Evolutionary conservation across 2,329 filamentous ascomycete genomes (phyloP).

Genomic region (Colletotrichum sp.): DNA sequence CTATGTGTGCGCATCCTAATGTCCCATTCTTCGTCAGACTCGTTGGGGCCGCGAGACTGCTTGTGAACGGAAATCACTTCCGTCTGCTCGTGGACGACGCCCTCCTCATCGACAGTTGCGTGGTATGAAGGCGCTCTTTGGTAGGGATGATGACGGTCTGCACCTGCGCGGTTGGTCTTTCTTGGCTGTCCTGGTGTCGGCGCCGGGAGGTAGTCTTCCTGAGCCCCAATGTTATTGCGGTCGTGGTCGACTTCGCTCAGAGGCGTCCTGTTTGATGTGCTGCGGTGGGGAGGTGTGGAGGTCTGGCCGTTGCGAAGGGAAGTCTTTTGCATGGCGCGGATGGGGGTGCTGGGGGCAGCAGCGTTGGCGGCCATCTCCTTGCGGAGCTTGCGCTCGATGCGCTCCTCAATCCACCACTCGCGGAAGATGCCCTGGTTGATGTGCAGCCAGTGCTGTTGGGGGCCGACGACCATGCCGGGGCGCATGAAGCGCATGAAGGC

Average conservation of each 20-base stretch:
- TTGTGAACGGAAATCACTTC: constrained; percentile 67
- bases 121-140: constrained; percentile 57
- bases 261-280: constrained; percentile 76
- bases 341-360: constrained; percentile 62
- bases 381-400: constrained; percentile 70
- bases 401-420: constrained; percentile 98
- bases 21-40: constrained; percentile 84
- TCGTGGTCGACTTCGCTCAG: constrained; percentile 95
- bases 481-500: constrained; percentile 99
- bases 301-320: constrained; percentile 67
- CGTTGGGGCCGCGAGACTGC: constrained; percentile 63
- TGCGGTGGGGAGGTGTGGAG: constrained; percentile 81
- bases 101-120: constrained; percentile 51
- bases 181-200: constrained; percentile 95
- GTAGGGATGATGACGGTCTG: constrained; percentile 78
- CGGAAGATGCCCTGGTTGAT: constrained; percentile 95
- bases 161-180: constrained; percentile 80
- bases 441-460: constrained; percentile 98
- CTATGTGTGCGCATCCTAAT: constrained; percentile 73
- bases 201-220: constrained; percentile 91
- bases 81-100: constrained; percentile 59
- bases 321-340: constrained; percentile 64
- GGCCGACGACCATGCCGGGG: constrained; percentile 97
- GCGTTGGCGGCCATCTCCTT: constrained; percentile 60
- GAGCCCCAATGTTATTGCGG: constrained; percentile 65